Evolutionary conservation across 805 yeast species (phyloP).

Genomic region (Metschnikowia cerradonensis): DNA sequence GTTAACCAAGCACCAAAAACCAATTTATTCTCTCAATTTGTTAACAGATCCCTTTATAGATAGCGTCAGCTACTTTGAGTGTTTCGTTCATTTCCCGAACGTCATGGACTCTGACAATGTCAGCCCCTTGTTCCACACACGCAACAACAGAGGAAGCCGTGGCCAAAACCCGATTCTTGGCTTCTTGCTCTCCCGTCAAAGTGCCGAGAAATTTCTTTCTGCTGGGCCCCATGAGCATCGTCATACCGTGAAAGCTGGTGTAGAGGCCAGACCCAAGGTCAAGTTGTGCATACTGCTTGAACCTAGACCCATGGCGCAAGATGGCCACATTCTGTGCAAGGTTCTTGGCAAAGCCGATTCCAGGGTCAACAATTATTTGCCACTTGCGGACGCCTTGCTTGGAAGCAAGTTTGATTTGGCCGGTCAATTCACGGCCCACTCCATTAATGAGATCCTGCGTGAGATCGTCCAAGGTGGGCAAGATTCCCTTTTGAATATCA

Average conservation of each 20-base stretch:
- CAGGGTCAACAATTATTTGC: constrained; percentile 93
- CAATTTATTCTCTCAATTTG: no score
- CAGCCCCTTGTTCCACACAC: constrained; percentile 67
- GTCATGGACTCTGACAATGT: constrained; percentile 88
- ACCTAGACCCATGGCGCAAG: constrained; percentile 47
- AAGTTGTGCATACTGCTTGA: constrained; percentile 45
- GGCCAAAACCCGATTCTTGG: constrained; percentile 66
- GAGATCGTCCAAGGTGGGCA: constrained; percentile 18
- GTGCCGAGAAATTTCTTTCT: constrained; percentile 84
- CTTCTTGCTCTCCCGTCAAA: constrained; percentile 52
- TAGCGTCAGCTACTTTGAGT: constrained; percentile 65
- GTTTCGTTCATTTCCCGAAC: constrained; percentile 49
- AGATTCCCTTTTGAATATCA: constrained; percentile 11
- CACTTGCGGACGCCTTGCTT: constrained; percentile 69
- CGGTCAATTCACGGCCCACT: constrained; percentile 61
- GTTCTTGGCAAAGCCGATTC: constrained; percentile 92
- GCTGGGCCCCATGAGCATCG: constrained; percentile 81
- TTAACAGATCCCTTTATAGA: constrained; percentile 34
- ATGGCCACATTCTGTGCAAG: constrained; percentile 64
- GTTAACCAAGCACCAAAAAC: no score
- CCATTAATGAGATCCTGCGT: constrained; percentile 44
- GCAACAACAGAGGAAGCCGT: constrained; percentile 75
- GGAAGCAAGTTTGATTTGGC: constrained; percentile 53
- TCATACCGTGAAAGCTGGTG: constrained; percentile 48
- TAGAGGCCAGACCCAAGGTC: constrained; percentile 21